Evolutionary conservation across 2,329 filamentous ascomycete genomes (phyloP).

Genomic region (Trichoderma breve): DNA sequence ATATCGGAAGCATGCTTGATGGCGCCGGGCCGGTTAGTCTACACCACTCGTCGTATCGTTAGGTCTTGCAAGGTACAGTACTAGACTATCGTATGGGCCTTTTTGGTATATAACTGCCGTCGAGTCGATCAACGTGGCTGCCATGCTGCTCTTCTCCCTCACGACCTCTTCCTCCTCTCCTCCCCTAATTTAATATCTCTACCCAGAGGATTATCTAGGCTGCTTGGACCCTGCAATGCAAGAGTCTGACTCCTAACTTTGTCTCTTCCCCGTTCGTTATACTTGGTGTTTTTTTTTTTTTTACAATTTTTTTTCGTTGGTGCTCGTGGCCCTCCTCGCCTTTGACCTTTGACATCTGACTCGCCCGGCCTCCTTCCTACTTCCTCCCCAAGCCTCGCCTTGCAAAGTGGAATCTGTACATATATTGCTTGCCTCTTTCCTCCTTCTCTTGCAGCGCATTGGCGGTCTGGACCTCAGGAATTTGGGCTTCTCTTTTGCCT

Average conservation of each 20-base stretch:
- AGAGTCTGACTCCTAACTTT: slow-evolving; percentile 8
- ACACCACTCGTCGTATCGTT: slow-evolving; percentile 8
- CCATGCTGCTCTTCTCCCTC: slow-evolving; percentile 11
- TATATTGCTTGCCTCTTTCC: background rate
- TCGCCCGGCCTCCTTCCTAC: background rate
- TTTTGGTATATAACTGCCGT: slow-evolving; percentile 18
- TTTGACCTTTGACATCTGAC: background rate
- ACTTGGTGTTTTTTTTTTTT: background rate
- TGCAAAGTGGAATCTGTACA: background rate
- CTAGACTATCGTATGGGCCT: background rate
- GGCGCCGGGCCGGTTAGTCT: slow-evolving; percentile 20
- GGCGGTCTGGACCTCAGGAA: background rate
- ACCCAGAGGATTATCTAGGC: background rate
- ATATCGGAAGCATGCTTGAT: slow-evolving; percentile 24
- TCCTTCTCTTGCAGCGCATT: slow-evolving; percentile 7
- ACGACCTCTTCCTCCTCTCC: slow-evolving; percentile 13
- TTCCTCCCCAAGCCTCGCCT: background rate
- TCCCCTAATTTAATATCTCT: background rate
- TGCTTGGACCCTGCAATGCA: background rate
- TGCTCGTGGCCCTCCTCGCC: background rate
- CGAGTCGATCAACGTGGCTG: slow-evolving; percentile 9
- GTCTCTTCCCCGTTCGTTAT: slow-evolving; percentile 2
- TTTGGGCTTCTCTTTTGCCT: slow-evolving; percentile 1
- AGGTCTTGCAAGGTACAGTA: background rate
- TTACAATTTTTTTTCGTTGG: background rate